Evolutionary conservation across 1,284 basidiomycete genomes (phyloP), one percentile per base, ranked within the genome.

Genomic region (Meira nashicola): DNA sequence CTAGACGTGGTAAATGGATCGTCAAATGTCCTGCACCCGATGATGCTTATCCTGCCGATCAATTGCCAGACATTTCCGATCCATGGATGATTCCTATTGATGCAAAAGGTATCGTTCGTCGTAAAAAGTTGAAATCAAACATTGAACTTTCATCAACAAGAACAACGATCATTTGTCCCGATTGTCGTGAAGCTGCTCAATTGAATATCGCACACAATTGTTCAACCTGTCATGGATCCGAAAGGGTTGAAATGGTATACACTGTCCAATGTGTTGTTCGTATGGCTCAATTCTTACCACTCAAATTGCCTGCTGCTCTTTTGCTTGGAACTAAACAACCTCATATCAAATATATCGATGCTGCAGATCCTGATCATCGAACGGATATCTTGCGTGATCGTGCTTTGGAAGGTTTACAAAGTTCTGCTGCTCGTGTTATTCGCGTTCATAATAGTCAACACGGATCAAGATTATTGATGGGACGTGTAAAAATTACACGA

Each of bases 51-150:
- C 10, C 19, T 19, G 19, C 28, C 11, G 55, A 55, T 1, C 40
- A 23, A 9, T 39, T 65, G 14, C 61, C 61, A 39, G 28, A 48
- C 19, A 56, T 62, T 39, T 43, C 39, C 9, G 63, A 65, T 40
- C 57, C 62, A 8, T 65, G 63, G 63, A 12, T 28, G 14, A 54
- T 63, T 12, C 63, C 62, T 4, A 63, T 65, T 46, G 62, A 65
- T 48, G 44, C 63, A 6, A 55, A 57, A 17, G 61, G 62, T 37
- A 65, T 63, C 53, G 55, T 65, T 9, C 43, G 52, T n/a, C 49
- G 63, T 21, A 59, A 59, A 41, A 65, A 65, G 57, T 57, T 65
- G 19, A 59, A 60, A 51, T 57, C 54, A 23, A 65, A 59, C 43
- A 54, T 63, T 14, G 63, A 65, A 47, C 23, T 65, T 39, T 48